Conservation (phyloP, 2,329 filamentous ascomycete genomes). For the Hortaea werneckii region DNA sequence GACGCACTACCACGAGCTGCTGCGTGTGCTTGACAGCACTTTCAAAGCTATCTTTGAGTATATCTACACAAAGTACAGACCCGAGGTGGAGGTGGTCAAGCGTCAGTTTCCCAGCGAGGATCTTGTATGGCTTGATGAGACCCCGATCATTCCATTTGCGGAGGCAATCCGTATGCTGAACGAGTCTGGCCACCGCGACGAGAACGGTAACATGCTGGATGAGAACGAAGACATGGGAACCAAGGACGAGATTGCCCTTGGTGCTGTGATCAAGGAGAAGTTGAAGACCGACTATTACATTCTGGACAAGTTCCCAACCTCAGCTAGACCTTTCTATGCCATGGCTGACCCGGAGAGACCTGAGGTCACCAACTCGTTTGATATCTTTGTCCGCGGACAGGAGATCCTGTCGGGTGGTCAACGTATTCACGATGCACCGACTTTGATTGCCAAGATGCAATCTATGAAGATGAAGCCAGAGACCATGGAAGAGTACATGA, state of each 20-base stretch:
- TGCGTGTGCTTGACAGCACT: slow-evolving; percentile 65
- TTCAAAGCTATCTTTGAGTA: slow-evolving; percentile 71
- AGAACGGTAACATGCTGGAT: slow-evolving; percentile 61
- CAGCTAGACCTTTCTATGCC: slow-evolving; percentile 81
- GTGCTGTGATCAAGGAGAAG: slow-evolving; percentile 74
- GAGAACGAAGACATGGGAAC: slow-evolving; percentile 74
- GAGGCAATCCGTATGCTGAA: slow-evolving; percentile 75
- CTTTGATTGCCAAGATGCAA: slow-evolving; percentile 69
- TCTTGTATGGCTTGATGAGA: slow-evolving; percentile 77
- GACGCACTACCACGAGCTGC: slow-evolving; percentile 79
- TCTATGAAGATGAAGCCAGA: slow-evolving; percentile 64
- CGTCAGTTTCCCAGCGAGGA: slow-evolving; percentile 78
- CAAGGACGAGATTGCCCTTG: slow-evolving; percentile 75
- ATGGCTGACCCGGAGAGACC: slow-evolving; percentile 69
- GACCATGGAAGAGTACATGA: slow-evolving; percentile 84
- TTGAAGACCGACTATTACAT: slow-evolving; percentile 88
- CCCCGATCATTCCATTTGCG: slow-evolving; percentile 67
- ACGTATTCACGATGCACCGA: slow-evolving; percentile 71
- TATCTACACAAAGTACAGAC: slow-evolving; percentile 56
- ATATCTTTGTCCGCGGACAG: slow-evolving; percentile 88
- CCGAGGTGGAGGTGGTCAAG: slow-evolving; percentile 70
- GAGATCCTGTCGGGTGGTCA: slow-evolving; percentile 89
- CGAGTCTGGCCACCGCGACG: slow-evolving; percentile 64
- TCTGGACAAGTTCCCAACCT: slow-evolving; percentile 81
- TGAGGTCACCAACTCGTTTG: slow-evolving; percentile 78